Evolutionary conservation across 2,329 filamentous ascomycete genomes (phyloP), one percentile per base, ranked within the genome.

Genomic region (Colletotrichum godetiae): DNA sequence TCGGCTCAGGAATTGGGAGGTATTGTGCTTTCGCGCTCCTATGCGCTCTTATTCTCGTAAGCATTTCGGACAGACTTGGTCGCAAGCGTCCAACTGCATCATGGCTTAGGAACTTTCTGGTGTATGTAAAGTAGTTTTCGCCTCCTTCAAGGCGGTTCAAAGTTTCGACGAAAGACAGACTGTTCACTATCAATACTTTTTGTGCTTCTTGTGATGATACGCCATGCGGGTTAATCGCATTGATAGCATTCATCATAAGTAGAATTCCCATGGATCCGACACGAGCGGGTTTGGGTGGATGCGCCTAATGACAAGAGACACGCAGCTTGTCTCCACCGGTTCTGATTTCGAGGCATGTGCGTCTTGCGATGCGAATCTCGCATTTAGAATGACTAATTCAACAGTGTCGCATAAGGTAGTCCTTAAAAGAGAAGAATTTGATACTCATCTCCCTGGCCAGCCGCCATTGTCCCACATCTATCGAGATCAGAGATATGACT

Each of bases 61-160:
- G 65, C 42, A 69, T 57, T 24, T 72, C 53, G 29, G n/a, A 37
- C 52, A 33, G 56, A 57, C 19, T 67, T 61, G 46, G 55, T 60
- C 27, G 15, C 46, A 19, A 42, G 68, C 22, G 42, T 67, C 55
- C 57, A 33, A 12, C 31, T 52, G 62, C 61, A 37, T 65, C 31
- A 61, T 42, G 56, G 62, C 56, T 33, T 35, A 67, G 61, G 31
- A 56, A 60, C 46, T 31, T 57, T 55, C n/a, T 33, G n/a, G 27
- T 49, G 56, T 37, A 61, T 60, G 55, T 71, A 69, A 27, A 65
- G 27, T 63, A 58, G n/a, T 22, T 57, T 33, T 58, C 63, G 24
- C 46, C 58, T 61, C 58, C 12, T 46, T 56, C 49, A 31, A n/a
- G 33, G 37, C 37, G 58, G 31, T 64, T 62, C 27, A 55, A 46